Evolutionary conservation across 208 protist genomes (phyloP), one percentile per base, ranked within the genome.

Genomic region (Novymonas esmeraldas): DNA sequence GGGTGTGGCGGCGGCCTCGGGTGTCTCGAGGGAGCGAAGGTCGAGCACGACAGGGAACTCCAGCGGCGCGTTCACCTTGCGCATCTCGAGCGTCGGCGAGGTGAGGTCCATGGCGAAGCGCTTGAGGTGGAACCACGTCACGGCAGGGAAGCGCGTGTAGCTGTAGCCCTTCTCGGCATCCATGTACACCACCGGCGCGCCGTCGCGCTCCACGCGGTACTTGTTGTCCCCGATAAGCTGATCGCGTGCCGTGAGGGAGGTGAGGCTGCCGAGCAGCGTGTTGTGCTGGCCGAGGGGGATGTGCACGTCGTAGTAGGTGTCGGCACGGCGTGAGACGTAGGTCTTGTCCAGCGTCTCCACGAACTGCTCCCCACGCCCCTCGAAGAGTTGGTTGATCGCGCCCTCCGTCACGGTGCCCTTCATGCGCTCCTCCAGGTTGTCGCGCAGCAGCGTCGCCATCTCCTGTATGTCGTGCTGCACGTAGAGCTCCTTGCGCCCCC

Each of bases 391-490:
- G 28, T 90, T 85, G 65, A 96, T 93, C 9, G 79, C 74, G 1
- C 87, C 91, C 58, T 96, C 91, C n/a, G 79, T 76, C 48, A 87
- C 79, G 13, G 93, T 95, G 48, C 86, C 87, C 62, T 95, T 92
- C 90, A 97, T 96, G 56, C 82, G 84, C 71, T 95, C 81, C 77
- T 97, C 89, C 58, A 97, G 64, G 46, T 92, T 89, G 56, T 97
- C 87, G 52, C 88, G 80, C 39, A 97, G 75, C n/a, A 95, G 71
- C 33, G 89, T 90, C 1, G 78, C 83, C 79, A 97, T 85, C 71
- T 97, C 92, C 69, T 96, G 90, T 50, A 96, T 92, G 70, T 97
- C 95, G 70, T 98, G 95, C 75, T 98, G 95, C 34, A 87, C 71
- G 45, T 86, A 82, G 2, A 94, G 69, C 49, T 96, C 92, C 33